phyloP scores from a whole-genome alignment of 345 rosid genomes.

The Arabidopsis arenosa region DNA sequence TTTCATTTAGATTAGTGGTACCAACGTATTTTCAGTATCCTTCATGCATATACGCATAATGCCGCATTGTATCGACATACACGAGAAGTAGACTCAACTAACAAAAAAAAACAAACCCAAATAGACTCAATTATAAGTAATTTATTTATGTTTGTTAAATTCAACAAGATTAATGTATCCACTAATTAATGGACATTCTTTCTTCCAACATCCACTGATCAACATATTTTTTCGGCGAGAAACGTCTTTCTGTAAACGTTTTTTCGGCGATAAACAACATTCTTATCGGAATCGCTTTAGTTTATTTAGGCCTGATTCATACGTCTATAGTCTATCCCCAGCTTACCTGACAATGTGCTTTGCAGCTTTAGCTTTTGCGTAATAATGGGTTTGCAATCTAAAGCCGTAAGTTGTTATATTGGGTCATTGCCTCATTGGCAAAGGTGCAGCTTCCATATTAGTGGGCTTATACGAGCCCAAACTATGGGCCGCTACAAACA shows the following conservation, averaged over 20 bases:
- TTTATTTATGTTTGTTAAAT: not conserved
- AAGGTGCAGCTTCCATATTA: not conserved
- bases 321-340: not conserved
- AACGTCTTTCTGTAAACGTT: not conserved
- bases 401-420: not conserved
- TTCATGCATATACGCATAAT: constrained; percentile 21
- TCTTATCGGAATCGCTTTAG: not conserved
- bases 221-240: not conserved
- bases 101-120: not conserved
- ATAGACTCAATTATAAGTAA: constrained; percentile 4
- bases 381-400: not conserved
- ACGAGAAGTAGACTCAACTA: not conserved
- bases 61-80: not conserved
- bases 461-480: constrained; percentile 22
- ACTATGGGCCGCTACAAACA: not conserved
- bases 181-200: not conserved
- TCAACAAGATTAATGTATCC: not conserved
- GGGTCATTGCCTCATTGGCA: not conserved
- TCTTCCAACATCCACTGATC: not conserved
- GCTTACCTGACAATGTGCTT: not conserved
- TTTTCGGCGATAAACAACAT: too few species aligned
- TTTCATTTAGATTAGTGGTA: not conserved
- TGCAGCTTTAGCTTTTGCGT: not conserved
- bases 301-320: not conserved
- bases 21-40: not conserved